A percentile compares a stretch with the other conserved stretches of the same genome.
phyloP scores from a whole-genome alignment of 2,329 filamentous ascomycete species.

The Microsporum canis region DNA sequence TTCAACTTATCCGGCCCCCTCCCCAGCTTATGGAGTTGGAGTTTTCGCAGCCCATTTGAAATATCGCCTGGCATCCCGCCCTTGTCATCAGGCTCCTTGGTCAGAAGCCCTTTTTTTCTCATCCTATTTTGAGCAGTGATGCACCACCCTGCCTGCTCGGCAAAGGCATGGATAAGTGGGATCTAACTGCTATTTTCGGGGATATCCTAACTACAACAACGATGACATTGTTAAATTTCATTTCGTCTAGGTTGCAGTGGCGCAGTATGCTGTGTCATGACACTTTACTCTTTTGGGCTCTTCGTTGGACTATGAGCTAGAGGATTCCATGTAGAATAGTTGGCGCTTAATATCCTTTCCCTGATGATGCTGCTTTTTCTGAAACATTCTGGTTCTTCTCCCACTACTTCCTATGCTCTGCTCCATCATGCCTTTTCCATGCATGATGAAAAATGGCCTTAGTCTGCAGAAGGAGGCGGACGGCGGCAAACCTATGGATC shows the following conservation, averaged over 20 bases:
- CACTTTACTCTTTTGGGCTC: background rate
- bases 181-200: background rate
- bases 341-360: constrained; percentile 1
- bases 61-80: background rate
- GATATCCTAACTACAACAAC: background rate
- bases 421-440: background rate
- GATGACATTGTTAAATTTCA: constrained; percentile 1
- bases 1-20: background rate
- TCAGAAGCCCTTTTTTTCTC: background rate
- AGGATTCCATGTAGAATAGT: constrained; percentile 3
- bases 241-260: background rate
- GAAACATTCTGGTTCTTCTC: background rate
- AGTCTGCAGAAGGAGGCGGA: background rate
- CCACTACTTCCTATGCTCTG: background rate
- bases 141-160: background rate
- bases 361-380: background rate
- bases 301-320: background rate
- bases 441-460: background rate
- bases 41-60: background rate
- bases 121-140: background rate
- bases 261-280: constrained; percentile 1
- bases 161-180: background rate
- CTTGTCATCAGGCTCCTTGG: background rate
- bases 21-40: background rate
- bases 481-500: background rate